Percentiles rank a stretch among this genome's conserved stretches.
phyloP scores from a whole-genome alignment of 2,329 filamentous ascomycete genomes.

The Pestalotiopsis sp. region DNA sequence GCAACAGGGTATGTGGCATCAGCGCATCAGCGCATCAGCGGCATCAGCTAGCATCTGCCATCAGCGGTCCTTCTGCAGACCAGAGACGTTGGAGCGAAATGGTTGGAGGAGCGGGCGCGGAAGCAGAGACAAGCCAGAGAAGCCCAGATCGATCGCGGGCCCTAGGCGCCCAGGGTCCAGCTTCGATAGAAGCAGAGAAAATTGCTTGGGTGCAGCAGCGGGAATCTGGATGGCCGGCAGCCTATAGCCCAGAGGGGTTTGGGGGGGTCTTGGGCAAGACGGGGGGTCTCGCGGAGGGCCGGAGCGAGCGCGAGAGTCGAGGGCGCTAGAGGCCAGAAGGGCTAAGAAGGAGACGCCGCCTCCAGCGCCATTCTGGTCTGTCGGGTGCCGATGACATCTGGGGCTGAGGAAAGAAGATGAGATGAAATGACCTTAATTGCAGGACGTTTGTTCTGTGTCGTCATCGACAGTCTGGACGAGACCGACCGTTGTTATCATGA shows the following conservation, averaged over 20 bases:
- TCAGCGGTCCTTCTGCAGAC: not conserved
- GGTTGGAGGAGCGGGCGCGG: not conserved
- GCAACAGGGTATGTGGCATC: not conserved
- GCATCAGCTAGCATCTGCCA: not conserved
- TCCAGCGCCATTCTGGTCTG: not conserved
- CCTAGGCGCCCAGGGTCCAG: slow-evolving; percentile 1
- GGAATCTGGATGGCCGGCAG: not conserved
- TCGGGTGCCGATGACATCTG: not conserved
- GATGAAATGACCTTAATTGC: not conserved
- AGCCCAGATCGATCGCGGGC: slow-evolving; percentile 2
- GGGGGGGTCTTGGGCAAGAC: not conserved
- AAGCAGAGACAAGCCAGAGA: not conserved
- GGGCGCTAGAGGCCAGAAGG: not conserved
- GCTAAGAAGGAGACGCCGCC: not conserved
- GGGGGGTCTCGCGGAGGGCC: not conserved
- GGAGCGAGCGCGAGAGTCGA: not conserved
- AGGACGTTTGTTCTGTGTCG: not conserved
- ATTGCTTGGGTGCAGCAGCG: not conserved
- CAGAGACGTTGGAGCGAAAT: not conserved
- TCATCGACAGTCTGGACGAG: not conserved
- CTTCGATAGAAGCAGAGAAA: not conserved
- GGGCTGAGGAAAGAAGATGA: not conserved
- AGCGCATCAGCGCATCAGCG: no score
- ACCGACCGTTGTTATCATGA: not conserved
- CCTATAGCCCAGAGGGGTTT: not conserved